Evolutionary conservation across 2,329 filamentous ascomycete genomes (phyloP).

Genomic region (Rhinocladiella mackenziei): DNA sequence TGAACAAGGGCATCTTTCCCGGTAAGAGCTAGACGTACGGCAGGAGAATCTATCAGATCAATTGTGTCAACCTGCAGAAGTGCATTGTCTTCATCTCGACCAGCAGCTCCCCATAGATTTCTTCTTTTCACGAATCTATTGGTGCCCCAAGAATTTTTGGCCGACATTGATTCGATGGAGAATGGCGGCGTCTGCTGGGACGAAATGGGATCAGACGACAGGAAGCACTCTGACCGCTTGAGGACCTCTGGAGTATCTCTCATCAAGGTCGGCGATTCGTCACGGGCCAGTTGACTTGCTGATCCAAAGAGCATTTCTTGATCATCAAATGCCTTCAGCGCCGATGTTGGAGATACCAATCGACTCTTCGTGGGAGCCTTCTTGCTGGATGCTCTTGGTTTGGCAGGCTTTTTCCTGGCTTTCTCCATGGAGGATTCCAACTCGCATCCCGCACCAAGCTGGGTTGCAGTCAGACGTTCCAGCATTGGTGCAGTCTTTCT

Average conservation of each 20-base stretch:
- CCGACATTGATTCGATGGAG: conserved; percentile 27
- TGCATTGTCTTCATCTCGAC: conserved; percentile 62
- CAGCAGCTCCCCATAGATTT: conserved; percentile 67
- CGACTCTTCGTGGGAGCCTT: conserved; percentile 34
- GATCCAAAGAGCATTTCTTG: conserved; percentile 84
- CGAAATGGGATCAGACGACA: conserved; percentile 21
- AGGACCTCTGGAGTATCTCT: conserved; percentile 61
- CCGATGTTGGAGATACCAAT: conserved; percentile 66
- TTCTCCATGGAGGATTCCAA: background rate
- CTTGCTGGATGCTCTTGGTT: conserved; percentile 11
- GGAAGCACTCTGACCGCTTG: conserved; percentile 50
- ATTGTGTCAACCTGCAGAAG: conserved; percentile 61
- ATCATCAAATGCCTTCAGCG: conserved; percentile 59
- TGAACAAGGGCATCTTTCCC: conserved; percentile 26
- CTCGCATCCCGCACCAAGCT: conserved; percentile 11
- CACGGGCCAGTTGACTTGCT: conserved; percentile 72
- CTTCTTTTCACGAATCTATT: conserved; percentile 32
- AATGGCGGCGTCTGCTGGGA: conserved; percentile 13
- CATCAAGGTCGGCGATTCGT: conserved; percentile 65
- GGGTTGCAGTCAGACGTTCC: conserved; percentile 44
- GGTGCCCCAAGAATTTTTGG: conserved; percentile 34
- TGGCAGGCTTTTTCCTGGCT: conserved; percentile 20
- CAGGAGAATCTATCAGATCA: conserved; percentile 52
- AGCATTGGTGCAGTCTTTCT: conserved; percentile 38
- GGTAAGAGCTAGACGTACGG: conserved; percentile 25